Evolutionary conservation across 2,329 filamentous ascomycete genomes (phyloP).

Genomic region (Talaromyces verruculosus): DNA sequence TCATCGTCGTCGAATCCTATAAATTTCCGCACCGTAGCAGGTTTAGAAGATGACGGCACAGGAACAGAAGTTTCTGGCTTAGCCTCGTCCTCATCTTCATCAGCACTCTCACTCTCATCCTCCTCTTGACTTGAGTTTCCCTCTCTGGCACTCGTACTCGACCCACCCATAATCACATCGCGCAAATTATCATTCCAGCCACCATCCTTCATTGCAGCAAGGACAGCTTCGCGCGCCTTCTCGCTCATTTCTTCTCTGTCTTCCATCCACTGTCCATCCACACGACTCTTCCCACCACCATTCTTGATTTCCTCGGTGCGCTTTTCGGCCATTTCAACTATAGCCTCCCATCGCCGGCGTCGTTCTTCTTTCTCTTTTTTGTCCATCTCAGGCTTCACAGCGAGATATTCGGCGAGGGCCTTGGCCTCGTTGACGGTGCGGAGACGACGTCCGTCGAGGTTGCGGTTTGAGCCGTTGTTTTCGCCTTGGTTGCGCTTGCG

Average conservation of each 20-base stretch:
- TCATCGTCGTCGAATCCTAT: slow-evolving; percentile 53
- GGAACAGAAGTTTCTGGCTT: slow-evolving; percentile 32
- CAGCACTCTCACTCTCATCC: slow-evolving; percentile 37
- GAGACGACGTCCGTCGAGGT: slow-evolving; percentile 84
- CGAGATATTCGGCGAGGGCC: slow-evolving; percentile 88
- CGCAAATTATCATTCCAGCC: slow-evolving; percentile 46
- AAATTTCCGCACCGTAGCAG: slow-evolving; percentile 37
- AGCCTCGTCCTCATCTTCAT: slow-evolving; percentile 37
- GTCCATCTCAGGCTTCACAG: slow-evolving; percentile 97
- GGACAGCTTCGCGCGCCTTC: slow-evolving; percentile 74
- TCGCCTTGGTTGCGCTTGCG: slow-evolving; percentile 83
- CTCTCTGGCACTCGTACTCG: slow-evolving; percentile 43
- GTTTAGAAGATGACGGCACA: slow-evolving; percentile 31
- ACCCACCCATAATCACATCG: slow-evolving; percentile 37
- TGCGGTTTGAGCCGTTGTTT: slow-evolving; percentile 85
- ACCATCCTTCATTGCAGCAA: slow-evolving; percentile 68
- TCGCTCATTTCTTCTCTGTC: slow-evolving; percentile 88
- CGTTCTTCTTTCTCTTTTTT: slow-evolving; percentile 86
- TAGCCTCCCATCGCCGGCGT: slow-evolving; percentile 77
- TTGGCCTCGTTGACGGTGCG: slow-evolving; percentile 95
- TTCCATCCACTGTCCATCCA: slow-evolving; percentile 93
- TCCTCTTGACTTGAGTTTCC: slow-evolving; percentile 35
- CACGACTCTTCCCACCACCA: slow-evolving; percentile 62
- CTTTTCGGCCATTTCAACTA: slow-evolving; percentile 79
- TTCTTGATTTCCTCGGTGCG: slow-evolving; percentile 79